Conservation (phyloP, 140 eudicot species). For the Oenanthe javanica region DNA sequence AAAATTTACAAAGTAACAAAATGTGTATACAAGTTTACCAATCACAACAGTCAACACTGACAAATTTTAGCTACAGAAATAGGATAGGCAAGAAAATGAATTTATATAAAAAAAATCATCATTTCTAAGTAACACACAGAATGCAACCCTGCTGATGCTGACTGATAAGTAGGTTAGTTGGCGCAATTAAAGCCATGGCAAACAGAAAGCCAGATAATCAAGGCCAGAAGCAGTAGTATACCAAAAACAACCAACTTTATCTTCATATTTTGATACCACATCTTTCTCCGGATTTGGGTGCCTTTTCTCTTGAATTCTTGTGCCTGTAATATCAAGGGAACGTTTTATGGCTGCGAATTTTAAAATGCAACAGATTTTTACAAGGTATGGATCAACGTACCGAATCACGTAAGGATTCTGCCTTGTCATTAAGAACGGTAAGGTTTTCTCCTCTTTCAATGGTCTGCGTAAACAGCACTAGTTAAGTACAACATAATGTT, state of each 20-base stretch:
- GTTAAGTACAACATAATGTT: background rate
- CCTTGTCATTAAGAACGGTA: slow-evolving; percentile 45
- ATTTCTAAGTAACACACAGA: background rate
- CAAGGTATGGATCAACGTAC: slow-evolving; percentile 26
- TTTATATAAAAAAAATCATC: background rate
- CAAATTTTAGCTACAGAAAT: background rate
- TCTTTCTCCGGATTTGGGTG: slow-evolving; percentile 31
- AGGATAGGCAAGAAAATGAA: background rate
- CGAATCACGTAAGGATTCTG: slow-evolving; percentile 66
- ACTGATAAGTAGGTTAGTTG: slow-evolving; percentile 7
- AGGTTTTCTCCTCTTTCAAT: slow-evolving; percentile 75
- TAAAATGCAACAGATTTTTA: background rate
- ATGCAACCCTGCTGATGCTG: background rate
- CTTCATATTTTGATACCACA: slow-evolving; percentile 52
- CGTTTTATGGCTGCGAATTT: background rate
- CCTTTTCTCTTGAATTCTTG: slow-evolving; percentile 27
- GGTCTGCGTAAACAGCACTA: slow-evolving; percentile 37
- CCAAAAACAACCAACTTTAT: slow-evolving; percentile 42
- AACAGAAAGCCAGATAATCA: slow-evolving; percentile 36
- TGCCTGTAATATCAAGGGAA: slow-evolving; percentile 21
- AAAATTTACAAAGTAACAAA: background rate
- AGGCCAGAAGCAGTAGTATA: slow-evolving; percentile 26
- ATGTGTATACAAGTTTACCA: background rate
- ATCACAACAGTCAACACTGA: background rate
- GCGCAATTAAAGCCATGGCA: slow-evolving; percentile 43